Conservation (phyloP, 192 early-diverging fungal genomes). For the Rhizophagus clarus region DNA sequence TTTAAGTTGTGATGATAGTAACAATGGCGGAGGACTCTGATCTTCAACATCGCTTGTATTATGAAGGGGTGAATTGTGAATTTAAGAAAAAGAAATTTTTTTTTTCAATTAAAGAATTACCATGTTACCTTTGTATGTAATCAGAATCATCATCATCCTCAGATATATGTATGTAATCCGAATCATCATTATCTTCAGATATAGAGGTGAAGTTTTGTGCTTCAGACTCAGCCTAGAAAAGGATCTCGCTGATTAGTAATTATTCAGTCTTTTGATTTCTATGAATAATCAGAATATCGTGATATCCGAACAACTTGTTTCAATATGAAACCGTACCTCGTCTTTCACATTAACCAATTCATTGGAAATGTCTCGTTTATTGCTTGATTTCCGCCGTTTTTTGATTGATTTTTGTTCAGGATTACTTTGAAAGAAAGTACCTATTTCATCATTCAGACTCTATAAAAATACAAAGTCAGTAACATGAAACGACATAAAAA, state of each 20-base stretch:
- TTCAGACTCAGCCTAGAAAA: no score
- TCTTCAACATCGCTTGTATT: not conserved
- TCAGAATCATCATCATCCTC: not conserved
- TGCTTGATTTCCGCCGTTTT: not conserved
- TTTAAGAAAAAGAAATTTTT: no score
- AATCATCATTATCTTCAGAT: no score
- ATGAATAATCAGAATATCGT: no score
- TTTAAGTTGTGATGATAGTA: not conserved
- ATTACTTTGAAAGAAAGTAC: not conserved
- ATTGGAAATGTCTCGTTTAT: no score
- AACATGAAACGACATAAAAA: not conserved
- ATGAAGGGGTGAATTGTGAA: no score
- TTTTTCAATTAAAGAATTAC: no score
- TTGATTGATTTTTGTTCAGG: not conserved
- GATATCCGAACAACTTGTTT: no score
- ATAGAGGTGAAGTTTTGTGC: not conserved
- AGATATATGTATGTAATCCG: no score
- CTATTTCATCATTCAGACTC: not conserved
- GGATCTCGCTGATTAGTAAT: no score
- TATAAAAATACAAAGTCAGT: not conserved
- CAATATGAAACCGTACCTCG: not conserved
- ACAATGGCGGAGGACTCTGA: not conserved
- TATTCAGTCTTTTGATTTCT: no score
- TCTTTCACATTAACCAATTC: not conserved
- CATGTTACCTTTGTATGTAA: conserved; percentile 4